Conservation (phyloP, 2,329 filamentous ascomycete genomes). For the Calonectria fujianensis region DNA sequence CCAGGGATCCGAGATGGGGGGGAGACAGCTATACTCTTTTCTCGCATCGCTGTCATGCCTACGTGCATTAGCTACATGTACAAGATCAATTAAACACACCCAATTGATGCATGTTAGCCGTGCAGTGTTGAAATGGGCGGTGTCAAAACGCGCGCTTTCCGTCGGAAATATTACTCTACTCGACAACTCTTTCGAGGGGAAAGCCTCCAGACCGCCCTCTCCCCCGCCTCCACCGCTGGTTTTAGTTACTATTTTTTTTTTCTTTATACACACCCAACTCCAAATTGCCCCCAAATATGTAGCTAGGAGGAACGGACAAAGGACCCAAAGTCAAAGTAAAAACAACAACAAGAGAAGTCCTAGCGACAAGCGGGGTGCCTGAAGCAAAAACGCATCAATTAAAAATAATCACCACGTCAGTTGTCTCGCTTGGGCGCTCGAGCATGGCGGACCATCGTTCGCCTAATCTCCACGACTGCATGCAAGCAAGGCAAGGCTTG, state of each 20-base stretch:
- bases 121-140: conserved; percentile 21
- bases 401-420: conserved; percentile 13
- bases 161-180: conserved; percentile 27
- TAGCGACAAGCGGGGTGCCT: conserved; percentile 1
- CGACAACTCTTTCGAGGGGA: conserved; percentile 15
- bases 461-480: conserved; percentile 35
- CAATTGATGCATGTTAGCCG: conserved; percentile 21
- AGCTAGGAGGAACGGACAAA: conserved; percentile 3
- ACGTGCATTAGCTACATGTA: conserved; percentile 27
- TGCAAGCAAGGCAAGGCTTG: conserved; percentile 34
- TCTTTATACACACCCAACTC: conserved; percentile 10
- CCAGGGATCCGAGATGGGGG: conserved; percentile 13
- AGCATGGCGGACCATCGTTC: conserved; percentile 33
- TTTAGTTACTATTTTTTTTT: conserved; percentile 10
- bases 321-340: background rate
- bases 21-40: conserved; percentile 4
- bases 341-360: background rate
- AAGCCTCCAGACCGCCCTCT: conserved; percentile 31
- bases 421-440: conserved; percentile 23
- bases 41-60: conserved; percentile 19
- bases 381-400: conserved; percentile 5
- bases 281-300: conserved; percentile 4
- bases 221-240: conserved; percentile 31
- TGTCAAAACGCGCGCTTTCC: conserved; percentile 28
- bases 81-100: conserved; percentile 20